Evolutionary conservation across 83 land plant species (phyloP), one percentile per base, ranked within the genome.

Genomic region (Larix sibirica): DNA sequence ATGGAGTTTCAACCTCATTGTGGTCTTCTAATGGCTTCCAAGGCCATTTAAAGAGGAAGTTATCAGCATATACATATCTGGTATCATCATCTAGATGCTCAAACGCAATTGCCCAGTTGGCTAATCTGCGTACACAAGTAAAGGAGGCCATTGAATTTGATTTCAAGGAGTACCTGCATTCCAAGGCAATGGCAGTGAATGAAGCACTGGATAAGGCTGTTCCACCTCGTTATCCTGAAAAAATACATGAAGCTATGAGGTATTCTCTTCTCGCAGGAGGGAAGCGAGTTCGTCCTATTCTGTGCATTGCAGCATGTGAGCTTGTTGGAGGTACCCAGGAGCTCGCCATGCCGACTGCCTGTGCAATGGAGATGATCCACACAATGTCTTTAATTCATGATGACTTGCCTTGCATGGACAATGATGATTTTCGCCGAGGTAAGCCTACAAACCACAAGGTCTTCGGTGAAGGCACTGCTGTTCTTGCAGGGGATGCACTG

Each of bases 201-300:
- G 79, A 58, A 33, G 90, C 91, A 26, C 79, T 90, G 64, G 86
- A 90, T 31, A 31, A n/a, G 40, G 85, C 91, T 13, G 83, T 90
- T 47, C 91, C 85, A 0, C 66, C 85, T 61, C 28, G 70, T 4
- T 6, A 58, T 7, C 80, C 80, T 14, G 82, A 77, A 67, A 66
- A 62, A 12, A 82, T 90, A 26, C 90, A 83, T 71, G 88, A 88
- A 8, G 61, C 91, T 6, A 90, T 90, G 91, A 81, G 96, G 33
- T 94, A 94, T 81, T 94, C 95, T 18, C 86, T 93, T 31, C 87
- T 93, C n/a, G 95, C 92, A 3, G 92, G 94, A 20, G 95, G 95
- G 40, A 93, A 93, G 87, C 87, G 94, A 1, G 88, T 93, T n/a
- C 85, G 95, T 9, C 95, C 95, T 24, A 65, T 85, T 31, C 86